Evolutionary conservation across 495 filamentous ascomycete genomes (phyloP), one percentile per base, ranked within the genome.

Genomic region (Xanthoparmelia taractica): DNA sequence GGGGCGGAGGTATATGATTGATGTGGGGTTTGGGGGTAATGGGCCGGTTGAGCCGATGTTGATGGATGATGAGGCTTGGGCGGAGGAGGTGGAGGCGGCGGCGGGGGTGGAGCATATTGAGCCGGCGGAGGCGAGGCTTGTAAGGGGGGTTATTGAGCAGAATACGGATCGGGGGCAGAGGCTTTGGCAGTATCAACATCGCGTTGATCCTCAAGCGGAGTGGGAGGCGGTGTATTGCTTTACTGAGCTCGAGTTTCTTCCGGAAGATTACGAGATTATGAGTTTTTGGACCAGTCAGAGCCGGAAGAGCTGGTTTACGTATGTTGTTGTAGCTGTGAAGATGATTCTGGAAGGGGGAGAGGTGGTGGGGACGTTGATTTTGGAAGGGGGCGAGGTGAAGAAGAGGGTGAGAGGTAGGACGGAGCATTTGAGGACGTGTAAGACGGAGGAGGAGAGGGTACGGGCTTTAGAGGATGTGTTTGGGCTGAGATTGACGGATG

Each of bases 11-110:
- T 90, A 82, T 60, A 76, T 84, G 50, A 75, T 91, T 4, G 89
- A 95, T 64, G 86, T 90, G 17, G 88, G 82, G 0, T 92, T 92
- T 60, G 90, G 89, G 7, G 75, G 77, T 25, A 79, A 85, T 67
- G 85, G 85, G 6, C 79, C 82, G 1, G 82, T 79, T 20, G 66
- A 72, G 12, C 85, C 87, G 0, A 66, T 90, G 13, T 77, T 73
- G 0, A 69, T 89, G 12, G 37, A 60, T 18, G 7, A n/a, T n/a
- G n/a, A n/a, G n/a, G n/a, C n/a, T n/a, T n/a, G n/a, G n/a, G n/a
- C n/a, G n/a, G n/a, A n/a, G n/a, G n/a, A n/a, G n/a, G n/a, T n/a
- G n/a, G n/a, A n/a, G n/a, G n/a, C n/a, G n/a, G n/a, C n/a, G n/a
- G n/a, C n/a, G n/a, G n/a, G n/a, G n/a, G n/a, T 73, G 2, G 75